phyloP scores from a whole-genome alignment of 192 early-diverging fungal species.

The Coemansia aciculifera region DNA sequence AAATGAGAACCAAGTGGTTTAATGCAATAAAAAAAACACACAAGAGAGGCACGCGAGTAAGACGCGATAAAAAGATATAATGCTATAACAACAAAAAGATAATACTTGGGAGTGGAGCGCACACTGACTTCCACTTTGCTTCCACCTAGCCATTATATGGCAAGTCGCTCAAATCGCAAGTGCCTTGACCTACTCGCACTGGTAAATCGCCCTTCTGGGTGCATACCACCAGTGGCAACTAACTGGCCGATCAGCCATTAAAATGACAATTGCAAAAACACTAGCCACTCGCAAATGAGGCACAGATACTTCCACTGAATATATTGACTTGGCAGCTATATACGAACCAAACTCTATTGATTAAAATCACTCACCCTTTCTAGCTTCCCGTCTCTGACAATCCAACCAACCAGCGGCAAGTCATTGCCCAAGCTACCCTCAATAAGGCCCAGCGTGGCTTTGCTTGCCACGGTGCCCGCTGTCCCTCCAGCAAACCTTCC shows the following conservation, averaged over 20 bases:
- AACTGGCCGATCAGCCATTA: neutral
- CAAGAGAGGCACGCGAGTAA: neutral
- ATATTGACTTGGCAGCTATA: neutral
- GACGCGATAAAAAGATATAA: neutral
- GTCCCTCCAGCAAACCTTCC: slow-evolving; percentile 46
- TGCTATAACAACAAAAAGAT: neutral
- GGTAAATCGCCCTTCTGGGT: neutral
- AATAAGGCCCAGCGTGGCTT: slow-evolving; percentile 24
- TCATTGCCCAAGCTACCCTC: slow-evolving; percentile 35
- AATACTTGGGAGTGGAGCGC: neutral
- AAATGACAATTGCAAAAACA: neutral
- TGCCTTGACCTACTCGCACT: neutral
- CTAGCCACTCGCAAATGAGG: neutral
- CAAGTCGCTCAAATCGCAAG: neutral
- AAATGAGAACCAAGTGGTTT: neutral
- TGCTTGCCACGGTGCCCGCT: slow-evolving; percentile 38
- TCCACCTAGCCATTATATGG: neutral
- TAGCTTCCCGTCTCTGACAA: slow-evolving; percentile 34
- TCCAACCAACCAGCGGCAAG: slow-evolving; percentile 41
- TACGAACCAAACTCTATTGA: neutral
- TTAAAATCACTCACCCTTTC: neutral
- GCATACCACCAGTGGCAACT: neutral
- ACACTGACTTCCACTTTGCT: neutral
- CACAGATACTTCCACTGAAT: neutral
- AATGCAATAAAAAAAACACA: neutral